phyloP scores from a whole-genome alignment of 352 stramenopile genomes.

The Phytopythium aichiense region DNA sequence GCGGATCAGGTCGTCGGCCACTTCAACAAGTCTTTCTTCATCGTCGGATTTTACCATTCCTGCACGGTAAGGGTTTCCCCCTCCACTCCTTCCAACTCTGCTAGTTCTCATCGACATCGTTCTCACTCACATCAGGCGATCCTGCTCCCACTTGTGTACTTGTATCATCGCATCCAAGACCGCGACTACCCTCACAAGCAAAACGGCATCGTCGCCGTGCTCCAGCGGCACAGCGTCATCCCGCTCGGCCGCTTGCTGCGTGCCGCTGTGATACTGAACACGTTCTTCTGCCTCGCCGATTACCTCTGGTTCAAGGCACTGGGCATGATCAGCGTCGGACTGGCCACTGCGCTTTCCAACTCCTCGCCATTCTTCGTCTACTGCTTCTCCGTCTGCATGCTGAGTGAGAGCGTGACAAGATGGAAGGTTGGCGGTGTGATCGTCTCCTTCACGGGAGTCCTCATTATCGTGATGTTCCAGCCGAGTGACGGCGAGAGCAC shows the following conservation, averaged over 20 bases:
- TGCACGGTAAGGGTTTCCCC: conserved; percentile 16
- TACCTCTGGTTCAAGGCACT: conserved; percentile 64
- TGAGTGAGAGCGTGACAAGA: conserved; percentile 32
- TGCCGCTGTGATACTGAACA: conserved; percentile 33
- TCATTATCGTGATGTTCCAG: conserved; percentile 45
- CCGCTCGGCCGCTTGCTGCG: conserved; percentile 22
- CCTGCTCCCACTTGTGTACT: conserved; percentile 31
- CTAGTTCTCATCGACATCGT: not conserved
- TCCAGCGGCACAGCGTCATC: conserved; percentile 33
- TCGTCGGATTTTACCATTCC: conserved; percentile 56
- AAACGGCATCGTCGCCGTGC: conserved; percentile 12
- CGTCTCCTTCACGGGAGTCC: conserved; percentile 39
- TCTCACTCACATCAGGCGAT: conserved; percentile 17
- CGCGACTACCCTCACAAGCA: not conserved
- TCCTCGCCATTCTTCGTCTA: conserved; percentile 60
- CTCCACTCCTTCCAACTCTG: not conserved
- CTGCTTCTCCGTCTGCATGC: conserved; percentile 60
- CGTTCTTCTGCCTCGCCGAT: conserved; percentile 46
- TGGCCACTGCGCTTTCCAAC: conserved; percentile 55
- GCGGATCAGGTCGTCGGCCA: conserved; percentile 7
- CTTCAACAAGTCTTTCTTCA: conserved; percentile 50
- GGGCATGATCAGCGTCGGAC: conserved; percentile 36
- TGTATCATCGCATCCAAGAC: conserved; percentile 27
- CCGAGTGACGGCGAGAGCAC: conserved; percentile 6
- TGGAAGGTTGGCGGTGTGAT: conserved; percentile 41